These are phyloP conservation scores for Pleurotus ostreatus DNA, from an alignment of 768 basidiomycete species.

Conservation along the genomic window DNA sequence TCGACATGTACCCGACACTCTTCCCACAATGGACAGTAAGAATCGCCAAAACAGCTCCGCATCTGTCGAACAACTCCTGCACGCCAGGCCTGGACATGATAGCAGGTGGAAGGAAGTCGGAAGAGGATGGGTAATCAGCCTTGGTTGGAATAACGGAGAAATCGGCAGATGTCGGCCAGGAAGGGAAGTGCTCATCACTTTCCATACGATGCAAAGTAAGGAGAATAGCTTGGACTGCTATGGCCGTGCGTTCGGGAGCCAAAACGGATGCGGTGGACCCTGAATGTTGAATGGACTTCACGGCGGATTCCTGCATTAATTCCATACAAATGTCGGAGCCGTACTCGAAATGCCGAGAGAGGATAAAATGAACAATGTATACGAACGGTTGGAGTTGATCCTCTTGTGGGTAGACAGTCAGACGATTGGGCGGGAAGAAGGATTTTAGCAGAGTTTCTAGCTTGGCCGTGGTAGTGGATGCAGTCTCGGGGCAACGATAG, in stretches of 20 bases:
- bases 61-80: constrained; percentile 68
- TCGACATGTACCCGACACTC: constrained; percentile 67
- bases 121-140: constrained; percentile 69
- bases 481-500: constrained; percentile 86
- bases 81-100: constrained; percentile 62
- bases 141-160: constrained; percentile 51
- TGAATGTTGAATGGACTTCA: constrained; percentile 37
- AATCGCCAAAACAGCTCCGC: constrained; percentile 48
- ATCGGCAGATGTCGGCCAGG: constrained; percentile 77
- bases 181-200: constrained; percentile 61
- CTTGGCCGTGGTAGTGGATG: constrained; percentile 75
- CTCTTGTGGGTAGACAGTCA: constrained; percentile 60
- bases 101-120: constrained; percentile 53
- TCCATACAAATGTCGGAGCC: constrained; percentile 81
- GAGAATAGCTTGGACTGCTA: constrained; percentile 75
- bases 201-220: constrained; percentile 70
- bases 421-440: constrained; percentile 74
- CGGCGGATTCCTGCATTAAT: constrained; percentile 66
- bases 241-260: constrained; percentile 68
- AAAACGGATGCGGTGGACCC: constrained; percentile 38
- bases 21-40: constrained; percentile 61
- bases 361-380: constrained; percentile 76
- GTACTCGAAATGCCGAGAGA: constrained; percentile 80
- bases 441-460: constrained; percentile 71
- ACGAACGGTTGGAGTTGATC: constrained; percentile 75